phyloP scores from a whole-genome alignment of 2,329 filamentous ascomycete species.

The Ustulina deusta region DNA sequence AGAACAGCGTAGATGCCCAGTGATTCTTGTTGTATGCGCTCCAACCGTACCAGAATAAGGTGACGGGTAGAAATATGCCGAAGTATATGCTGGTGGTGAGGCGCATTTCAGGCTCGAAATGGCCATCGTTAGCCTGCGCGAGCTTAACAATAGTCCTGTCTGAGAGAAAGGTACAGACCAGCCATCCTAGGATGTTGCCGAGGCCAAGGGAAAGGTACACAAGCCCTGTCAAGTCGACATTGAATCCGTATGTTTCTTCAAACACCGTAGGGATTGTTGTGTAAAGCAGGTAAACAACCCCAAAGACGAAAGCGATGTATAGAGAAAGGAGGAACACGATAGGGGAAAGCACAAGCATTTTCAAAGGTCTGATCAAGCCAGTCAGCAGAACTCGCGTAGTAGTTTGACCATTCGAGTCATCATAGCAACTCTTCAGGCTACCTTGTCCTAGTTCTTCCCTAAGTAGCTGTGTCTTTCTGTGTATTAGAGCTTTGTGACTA shows the following conservation, averaged over 20 bases:
- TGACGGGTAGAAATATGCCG: constrained; percentile 10
- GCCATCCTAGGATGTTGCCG: constrained; percentile 44
- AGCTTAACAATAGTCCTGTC: constrained; percentile 55
- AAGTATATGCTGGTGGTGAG: constrained; percentile 13
- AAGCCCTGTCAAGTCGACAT: constrained; percentile 48
- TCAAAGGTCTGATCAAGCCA: constrained; percentile 57
- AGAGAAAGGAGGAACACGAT: constrained; percentile 61
- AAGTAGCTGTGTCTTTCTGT: constrained; percentile 48
- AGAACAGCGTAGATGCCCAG: constrained; percentile 11
- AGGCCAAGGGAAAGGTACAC: constrained; percentile 64
- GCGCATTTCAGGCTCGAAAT: constrained; percentile 20
- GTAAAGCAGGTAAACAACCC: constrained; percentile 55
- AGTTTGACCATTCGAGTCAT: constrained; percentile 19
- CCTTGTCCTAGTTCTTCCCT: constrained; percentile 51
- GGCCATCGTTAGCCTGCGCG: constrained; percentile 48
- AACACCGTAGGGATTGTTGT: constrained; percentile 57
- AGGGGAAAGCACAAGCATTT: constrained; percentile 64
- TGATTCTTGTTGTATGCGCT: not conserved
- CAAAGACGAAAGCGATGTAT: constrained; percentile 54
- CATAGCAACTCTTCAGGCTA: constrained; percentile 43
- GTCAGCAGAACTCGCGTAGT: constrained; percentile 17
- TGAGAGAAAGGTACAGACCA: constrained; percentile 24
- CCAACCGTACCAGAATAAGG: constrained; percentile 23
- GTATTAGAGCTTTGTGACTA: constrained; percentile 38
- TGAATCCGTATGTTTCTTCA: constrained; percentile 52